Conservation (phyloP, 176 grass and related monocot genomes). For the Rhynchospora breviuscula region DNA sequence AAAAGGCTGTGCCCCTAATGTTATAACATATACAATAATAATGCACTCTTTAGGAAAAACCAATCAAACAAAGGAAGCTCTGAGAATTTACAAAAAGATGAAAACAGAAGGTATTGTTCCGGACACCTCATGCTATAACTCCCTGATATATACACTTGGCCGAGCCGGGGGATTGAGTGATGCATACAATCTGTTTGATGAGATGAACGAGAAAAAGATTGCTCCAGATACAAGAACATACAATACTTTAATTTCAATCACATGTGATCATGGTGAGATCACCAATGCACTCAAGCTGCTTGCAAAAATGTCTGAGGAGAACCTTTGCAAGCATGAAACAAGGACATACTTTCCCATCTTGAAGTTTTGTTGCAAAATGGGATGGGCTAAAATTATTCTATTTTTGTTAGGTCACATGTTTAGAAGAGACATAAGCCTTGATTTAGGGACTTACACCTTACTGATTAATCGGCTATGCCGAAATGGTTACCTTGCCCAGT, state of each 20-base stretch:
- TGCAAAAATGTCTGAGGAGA: conserved; percentile 54
- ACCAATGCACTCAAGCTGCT: conserved; percentile 59
- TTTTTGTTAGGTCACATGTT: conserved; percentile 74
- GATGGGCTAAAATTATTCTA: conserved; percentile 57
- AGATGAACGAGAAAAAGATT: conserved; percentile 46
- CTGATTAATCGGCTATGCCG: conserved; percentile 56
- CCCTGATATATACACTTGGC: conserved; percentile 68
- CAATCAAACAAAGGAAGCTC: conserved; percentile 55
- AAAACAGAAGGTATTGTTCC: conserved; percentile 47
- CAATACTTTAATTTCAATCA: conserved; percentile 76
- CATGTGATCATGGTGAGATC: conserved; percentile 47
- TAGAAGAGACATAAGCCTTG: conserved; percentile 58
- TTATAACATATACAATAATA: conserved; percentile 78
- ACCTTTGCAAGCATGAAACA: conserved; percentile 51
- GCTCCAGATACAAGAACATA: conserved; percentile 48
- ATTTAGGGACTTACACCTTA: conserved; percentile 69
- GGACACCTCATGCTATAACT: conserved; percentile 75
- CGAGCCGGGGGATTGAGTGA: conserved; percentile 48
- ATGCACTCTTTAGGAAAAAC: conserved; percentile 68
- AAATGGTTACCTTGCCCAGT: conserved; percentile 48
- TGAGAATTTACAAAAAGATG: conserved; percentile 50
- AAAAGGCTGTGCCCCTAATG: conserved; percentile 53
- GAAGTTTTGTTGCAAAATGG: conserved; percentile 67
- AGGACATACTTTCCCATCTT: conserved; percentile 72
- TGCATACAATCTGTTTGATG: conserved; percentile 42